phyloP scores from a whole-genome alignment of 1,139 yeast genomes.

The Candida gigantensis region DNA sequence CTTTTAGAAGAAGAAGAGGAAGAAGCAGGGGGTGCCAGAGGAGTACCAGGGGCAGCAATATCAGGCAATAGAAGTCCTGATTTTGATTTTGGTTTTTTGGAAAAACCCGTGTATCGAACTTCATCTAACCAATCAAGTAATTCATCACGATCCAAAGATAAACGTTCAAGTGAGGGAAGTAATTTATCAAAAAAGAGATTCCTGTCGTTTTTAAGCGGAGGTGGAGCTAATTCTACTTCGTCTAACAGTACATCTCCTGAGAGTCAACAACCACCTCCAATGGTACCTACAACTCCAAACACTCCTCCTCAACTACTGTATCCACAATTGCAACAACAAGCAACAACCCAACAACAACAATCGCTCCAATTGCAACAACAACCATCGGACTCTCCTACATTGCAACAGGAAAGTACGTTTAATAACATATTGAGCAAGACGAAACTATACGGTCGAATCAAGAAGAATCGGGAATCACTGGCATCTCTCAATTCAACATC shows the following conservation, averaged over 20 bases:
- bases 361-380: conserved; percentile 1
- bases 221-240: conserved; percentile 9
- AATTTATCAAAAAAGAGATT: conserved; percentile 25
- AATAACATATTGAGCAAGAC: conserved; percentile 40
- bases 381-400: conserved; percentile 4
- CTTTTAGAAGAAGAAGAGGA: conserved; percentile 2
- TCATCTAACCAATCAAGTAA: conserved; percentile 22
- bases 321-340: conserved; percentile 1
- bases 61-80: conserved; percentile 5
- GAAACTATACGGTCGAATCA: conserved; percentile 38
- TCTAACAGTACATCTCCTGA: conserved; percentile 2
- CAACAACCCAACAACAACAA: not conserved
- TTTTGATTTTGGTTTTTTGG: conserved; percentile 10
- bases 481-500: conserved; percentile 30
- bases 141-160: conserved; percentile 9
- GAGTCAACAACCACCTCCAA: conserved; percentile 6
- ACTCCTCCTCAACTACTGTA: not conserved
- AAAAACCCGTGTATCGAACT: conserved; percentile 21
- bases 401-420: conserved; percentile 21
- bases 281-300: conserved; percentile 1
- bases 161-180: conserved; percentile 16
- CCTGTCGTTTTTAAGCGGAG: conserved; percentile 25
- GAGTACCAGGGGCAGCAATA: conserved; percentile 10
- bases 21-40: conserved; percentile 1
- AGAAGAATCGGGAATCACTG: conserved; percentile 41